Evolutionary conservation across 2,329 filamentous ascomycete genomes (phyloP).

Genomic region (Alternaria sp.): DNA sequence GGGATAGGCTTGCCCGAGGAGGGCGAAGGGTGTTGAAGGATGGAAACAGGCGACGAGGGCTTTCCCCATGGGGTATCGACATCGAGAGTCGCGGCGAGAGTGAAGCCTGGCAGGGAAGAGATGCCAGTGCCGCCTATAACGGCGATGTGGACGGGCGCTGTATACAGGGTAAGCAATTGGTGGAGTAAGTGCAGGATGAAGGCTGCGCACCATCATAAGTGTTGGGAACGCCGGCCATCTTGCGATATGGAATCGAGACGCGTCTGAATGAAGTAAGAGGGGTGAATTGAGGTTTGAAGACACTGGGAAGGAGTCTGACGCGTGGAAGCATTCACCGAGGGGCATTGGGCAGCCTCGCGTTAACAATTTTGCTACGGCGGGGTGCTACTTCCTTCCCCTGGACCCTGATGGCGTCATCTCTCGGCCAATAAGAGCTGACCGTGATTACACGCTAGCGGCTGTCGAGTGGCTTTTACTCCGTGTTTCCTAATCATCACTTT

Average conservation of each 20-base stretch:
- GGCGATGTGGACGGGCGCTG: conserved; percentile 61
- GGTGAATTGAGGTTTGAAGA: neutral
- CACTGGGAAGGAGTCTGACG: conserved; percentile 11
- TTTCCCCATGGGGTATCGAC: conserved; percentile 87
- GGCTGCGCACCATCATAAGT: conserved; percentile 41
- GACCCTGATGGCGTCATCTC: conserved; percentile 34
- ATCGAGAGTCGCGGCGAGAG: conserved; percentile 80
- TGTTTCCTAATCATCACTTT: neutral
- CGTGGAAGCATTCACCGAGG: conserved; percentile 31
- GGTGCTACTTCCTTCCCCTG: conserved; percentile 25
- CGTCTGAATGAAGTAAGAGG: conserved; percentile 14
- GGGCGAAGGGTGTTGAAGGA: conserved; percentile 85
- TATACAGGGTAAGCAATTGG: conserved; percentile 13
- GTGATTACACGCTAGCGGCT: neutral
- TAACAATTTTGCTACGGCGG: conserved; percentile 32
- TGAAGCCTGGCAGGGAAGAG: conserved; percentile 85
- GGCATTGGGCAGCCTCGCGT: conserved; percentile 15
- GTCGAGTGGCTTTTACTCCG: neutral
- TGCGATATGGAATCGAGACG: conserved; percentile 41
- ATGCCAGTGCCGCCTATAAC: conserved; percentile 82
- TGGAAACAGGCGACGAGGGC: conserved; percentile 79
- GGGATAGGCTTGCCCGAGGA: conserved; percentile 68
- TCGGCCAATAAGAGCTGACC: conserved; percentile 19
- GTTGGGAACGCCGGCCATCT: conserved; percentile 46
- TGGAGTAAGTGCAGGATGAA: neutral